These are phyloP conservation scores for Elsinoe arachidis DNA, from an alignment of 2,329 filamentous ascomycete species.

Conservation along the genomic window DNA sequence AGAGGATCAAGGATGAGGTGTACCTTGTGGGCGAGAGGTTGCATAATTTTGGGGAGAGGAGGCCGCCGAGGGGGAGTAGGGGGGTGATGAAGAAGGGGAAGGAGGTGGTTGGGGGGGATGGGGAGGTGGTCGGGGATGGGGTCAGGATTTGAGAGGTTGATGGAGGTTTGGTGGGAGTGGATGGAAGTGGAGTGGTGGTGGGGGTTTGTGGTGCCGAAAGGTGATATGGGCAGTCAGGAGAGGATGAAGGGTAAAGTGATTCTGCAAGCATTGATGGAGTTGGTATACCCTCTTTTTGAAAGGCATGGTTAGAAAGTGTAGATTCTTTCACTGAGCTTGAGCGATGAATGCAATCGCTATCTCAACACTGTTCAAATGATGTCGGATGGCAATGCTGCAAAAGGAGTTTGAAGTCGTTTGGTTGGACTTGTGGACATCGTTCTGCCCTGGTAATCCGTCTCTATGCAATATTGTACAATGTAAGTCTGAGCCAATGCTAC, in stretches of 20 bases:
- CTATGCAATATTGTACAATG: slow-evolving; percentile 14
- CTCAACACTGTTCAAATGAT: no score
- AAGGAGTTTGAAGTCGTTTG: no score
- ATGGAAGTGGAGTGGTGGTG: neutral
- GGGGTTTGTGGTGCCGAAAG: neutral
- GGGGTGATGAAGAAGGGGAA: slow-evolving; percentile 24
- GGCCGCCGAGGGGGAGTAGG: slow-evolving; percentile 25
- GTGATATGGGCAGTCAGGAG: neutral
- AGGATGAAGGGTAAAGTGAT: neutral
- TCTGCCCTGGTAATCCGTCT: slow-evolving; percentile 8
- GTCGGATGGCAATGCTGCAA: no score
- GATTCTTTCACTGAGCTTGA: neutral
- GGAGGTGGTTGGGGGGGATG: neutral
- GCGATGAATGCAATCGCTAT: no score
- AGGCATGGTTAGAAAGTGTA: neutral
- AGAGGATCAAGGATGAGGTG: slow-evolving; percentile 82
- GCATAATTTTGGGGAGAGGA: slow-evolving; percentile 77
- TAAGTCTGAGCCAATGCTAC: neutral
- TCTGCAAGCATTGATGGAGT: neutral
- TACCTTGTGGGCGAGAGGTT: slow-evolving; percentile 90
- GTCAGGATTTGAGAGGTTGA: neutral
- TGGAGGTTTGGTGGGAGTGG: neutral
- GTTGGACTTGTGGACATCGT: neutral
- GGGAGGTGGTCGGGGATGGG: neutral
- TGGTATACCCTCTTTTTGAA: slow-evolving; percentile 10